These are phyloP conservation scores for Nothomitra cinnamomea DNA, from an alignment of 2,329 filamentous ascomycete species.

Conservation along the genomic window DNA sequence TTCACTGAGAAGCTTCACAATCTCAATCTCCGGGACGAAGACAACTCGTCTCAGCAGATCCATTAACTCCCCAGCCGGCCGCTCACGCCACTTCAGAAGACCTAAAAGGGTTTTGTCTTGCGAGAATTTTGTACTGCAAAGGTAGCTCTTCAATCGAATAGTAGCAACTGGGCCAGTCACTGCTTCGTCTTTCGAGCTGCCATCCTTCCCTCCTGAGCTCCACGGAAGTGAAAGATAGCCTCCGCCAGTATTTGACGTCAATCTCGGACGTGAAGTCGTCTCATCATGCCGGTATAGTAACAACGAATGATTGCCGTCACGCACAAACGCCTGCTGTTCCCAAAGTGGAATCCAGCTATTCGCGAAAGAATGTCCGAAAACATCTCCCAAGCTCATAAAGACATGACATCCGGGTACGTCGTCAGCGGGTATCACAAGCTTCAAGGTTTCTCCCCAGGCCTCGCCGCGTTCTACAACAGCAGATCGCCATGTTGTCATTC, in stretches of 20 bases:
- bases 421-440: constrained; percentile 58
- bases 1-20: constrained; percentile 81
- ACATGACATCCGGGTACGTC: constrained; percentile 74
- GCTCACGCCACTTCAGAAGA: constrained; percentile 72
- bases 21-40: constrained; percentile 92
- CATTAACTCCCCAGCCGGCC: constrained; percentile 52
- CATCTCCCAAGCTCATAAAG: constrained; percentile 76
- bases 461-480: constrained; percentile 63
- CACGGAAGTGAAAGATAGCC: constrained; percentile 79
- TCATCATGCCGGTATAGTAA: constrained; percentile 87
- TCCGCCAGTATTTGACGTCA: constrained; percentile 48
- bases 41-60: constrained; percentile 64
- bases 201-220: constrained; percentile 34
- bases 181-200: constrained; percentile 44
- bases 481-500: constrained; percentile 75
- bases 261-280: constrained; percentile 50
- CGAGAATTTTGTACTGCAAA: constrained; percentile 89
- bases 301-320: constrained; percentile 66
- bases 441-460: constrained; percentile 75
- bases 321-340: constrained; percentile 78
- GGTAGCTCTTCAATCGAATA: constrained; percentile 64
- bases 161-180: constrained; percentile 65
- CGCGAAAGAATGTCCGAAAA: constrained; percentile 76
- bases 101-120: constrained; percentile 78
- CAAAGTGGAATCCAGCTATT: constrained; percentile 87